Percentiles rank a stretch among this genome's conserved stretches.
phyloP scores from a whole-genome alignment of 345 rosid genomes.

The Salix viminalis region DNA sequence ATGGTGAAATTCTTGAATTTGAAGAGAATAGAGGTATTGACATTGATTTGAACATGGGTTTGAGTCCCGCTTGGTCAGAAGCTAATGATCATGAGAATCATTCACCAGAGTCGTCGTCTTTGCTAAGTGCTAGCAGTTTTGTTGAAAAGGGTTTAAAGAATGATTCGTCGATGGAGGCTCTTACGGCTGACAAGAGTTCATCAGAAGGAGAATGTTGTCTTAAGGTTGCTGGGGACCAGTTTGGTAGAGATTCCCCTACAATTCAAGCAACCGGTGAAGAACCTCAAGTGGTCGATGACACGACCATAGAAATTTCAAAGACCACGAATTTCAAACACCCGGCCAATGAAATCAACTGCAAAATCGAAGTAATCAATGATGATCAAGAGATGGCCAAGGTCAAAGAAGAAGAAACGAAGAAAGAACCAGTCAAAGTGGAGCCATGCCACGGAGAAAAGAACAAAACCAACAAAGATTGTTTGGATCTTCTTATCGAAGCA shows the following conservation, averaged over 20 bases:
- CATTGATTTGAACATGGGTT: conserved; percentile 37
- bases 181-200: conserved; percentile 20
- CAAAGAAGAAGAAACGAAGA: conserved; percentile 1
- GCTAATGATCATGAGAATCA: neutral
- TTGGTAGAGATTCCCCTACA: neutral
- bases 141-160: neutral
- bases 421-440: conserved; percentile 6
- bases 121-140: neutral
- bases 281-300: neutral
- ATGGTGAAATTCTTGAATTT: neutral
- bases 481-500: conserved; percentile 38
- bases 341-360: conserved; percentile 20
- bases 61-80: conserved; percentile 18
- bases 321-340: conserved; percentile 4
- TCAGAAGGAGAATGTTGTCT: conserved; percentile 12
- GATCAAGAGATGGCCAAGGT: neutral
- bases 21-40: conserved; percentile 18
- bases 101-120: conserved; percentile 9
- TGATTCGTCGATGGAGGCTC: neutral
- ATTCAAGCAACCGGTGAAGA: neutral
- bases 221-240: neutral
- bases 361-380: conserved; percentile 4
- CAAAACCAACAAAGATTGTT: conserved; percentile 9
- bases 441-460: neutral
- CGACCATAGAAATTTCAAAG: conserved; percentile 8